Percentiles rank a stretch among this genome's conserved stretches.
These are phyloP conservation scores for Tirmania nivea DNA, from an alignment of 495 filamentous ascomycete genomes.

Conservation along the genomic window DNA sequence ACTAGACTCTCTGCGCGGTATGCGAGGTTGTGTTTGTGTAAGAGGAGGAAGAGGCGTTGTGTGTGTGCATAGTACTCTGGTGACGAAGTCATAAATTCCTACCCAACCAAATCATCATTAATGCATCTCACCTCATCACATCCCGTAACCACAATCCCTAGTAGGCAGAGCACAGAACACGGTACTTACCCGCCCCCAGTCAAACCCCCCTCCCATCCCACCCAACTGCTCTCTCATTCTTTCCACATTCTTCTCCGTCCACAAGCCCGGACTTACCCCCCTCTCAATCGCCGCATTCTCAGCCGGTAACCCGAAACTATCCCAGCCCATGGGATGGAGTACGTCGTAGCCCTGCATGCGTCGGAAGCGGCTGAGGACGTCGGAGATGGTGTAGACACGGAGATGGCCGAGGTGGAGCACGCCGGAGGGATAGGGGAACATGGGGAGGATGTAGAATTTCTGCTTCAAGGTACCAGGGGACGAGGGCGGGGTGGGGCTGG, in stretches of 20 bases:
- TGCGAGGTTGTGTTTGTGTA: conserved; percentile 48
- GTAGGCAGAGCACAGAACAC: not conserved
- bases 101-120: not conserved
- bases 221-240: conserved; percentile 66
- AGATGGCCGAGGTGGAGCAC: conserved; percentile 77
- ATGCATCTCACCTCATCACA: not conserved
- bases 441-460: conserved; percentile 61
- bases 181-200: conserved; percentile 53
- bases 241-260: conserved; percentile 60
- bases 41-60: conserved; percentile 56
- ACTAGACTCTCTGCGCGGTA: conserved; percentile 62
- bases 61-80: conserved; percentile 77
- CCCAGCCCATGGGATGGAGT: conserved; percentile 79
- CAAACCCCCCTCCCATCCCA: conserved; percentile 55
- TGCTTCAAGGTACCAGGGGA: conserved; percentile 6
- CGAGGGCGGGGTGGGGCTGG: not conserved
- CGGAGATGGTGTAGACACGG: conserved; percentile 75
- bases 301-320: conserved; percentile 75
- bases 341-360: conserved; percentile 57
- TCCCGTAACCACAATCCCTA: not conserved
- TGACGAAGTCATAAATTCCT: conserved; percentile 70
- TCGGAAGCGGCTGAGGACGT: conserved; percentile 58
- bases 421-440: conserved; percentile 87
- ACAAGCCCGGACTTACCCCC: conserved; percentile 51
- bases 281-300: conserved; percentile 88